Base-by-base conservation (phyloP, 2,329 filamentous ascomycete species). In the Talaromyces rugulosus region DNA sequence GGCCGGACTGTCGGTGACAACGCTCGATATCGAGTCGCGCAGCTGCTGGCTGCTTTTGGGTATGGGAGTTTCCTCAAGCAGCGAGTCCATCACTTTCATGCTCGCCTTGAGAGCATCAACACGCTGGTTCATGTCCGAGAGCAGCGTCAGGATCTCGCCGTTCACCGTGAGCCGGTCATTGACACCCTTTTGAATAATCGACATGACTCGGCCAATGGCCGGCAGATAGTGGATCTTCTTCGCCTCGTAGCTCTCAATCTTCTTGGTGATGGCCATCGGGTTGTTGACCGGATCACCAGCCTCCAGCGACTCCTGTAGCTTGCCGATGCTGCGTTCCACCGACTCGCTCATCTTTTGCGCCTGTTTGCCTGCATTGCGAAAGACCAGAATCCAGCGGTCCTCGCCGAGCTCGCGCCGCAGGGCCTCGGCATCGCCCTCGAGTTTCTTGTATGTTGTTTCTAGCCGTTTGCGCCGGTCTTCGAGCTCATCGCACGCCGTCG, bases 291-390 rank as follows among this genome's bases (percentile, higher is more conserved):
- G 89, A 69, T 89, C 83, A 7, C 88, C 88, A 11, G 86, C 82
- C 62, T 96, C 91, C 16, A 96, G 81, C 4, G 87, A 88, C 71
- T 96, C 92, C 65, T 85, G 87, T 40, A 99, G 82, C 76, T 96
- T 96, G 54, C 82, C 77, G 62, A 96, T 86, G 72, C 92, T 96
- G 66, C 94, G 85, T 72, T 96, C 91, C 27, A 98, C 91, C 3
- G 93, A 97, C 68, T 96, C 92, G 72, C 92, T 94, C 92, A 99
- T 96, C 79, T 96, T 96, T 68, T 95, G 87, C 4, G 95, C 94
- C 76, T 97, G 92, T 62, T 89, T 85, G 14, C 92, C 93, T 16
- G 95, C 95, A 66, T 95, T 94, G 61, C 94, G 87, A 79, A 99
- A 99, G 40, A 98, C 93, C 59, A 96, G 84, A 51, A 99, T 88